phyloP scores from a whole-genome alignment of 202 grass and related monocot species.

The Alloteropsis angusta region DNA sequence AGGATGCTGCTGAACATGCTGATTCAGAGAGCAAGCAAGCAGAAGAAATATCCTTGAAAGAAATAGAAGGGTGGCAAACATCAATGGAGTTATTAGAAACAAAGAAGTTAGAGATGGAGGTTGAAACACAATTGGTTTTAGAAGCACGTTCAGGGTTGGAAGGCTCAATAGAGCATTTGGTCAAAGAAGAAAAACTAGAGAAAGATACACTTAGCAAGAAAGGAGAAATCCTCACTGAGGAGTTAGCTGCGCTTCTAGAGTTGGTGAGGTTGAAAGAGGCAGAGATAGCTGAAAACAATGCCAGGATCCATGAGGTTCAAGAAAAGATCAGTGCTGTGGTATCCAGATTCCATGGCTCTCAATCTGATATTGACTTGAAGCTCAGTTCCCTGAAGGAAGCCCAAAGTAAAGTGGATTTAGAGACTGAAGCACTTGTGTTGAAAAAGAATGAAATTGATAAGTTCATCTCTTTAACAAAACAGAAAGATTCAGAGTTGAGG shows the following conservation, averaged over 20 bases:
- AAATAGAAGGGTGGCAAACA: slow-evolving; percentile 78
- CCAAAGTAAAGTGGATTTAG: slow-evolving; percentile 46
- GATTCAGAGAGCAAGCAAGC: slow-evolving; percentile 47
- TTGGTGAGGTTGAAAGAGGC: slow-evolving; percentile 78
- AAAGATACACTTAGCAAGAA: slow-evolving; percentile 55
- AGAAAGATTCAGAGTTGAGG: slow-evolving; percentile 44
- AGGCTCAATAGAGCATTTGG: slow-evolving; percentile 65
- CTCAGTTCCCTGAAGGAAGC: slow-evolving; percentile 46
- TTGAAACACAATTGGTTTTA: slow-evolving; percentile 72
- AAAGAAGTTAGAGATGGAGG: slow-evolving; percentile 67
- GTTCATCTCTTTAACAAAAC: slow-evolving; percentile 42
- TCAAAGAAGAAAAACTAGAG: slow-evolving; percentile 65
- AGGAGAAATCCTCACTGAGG: slow-evolving; percentile 53
- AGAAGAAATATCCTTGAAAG: slow-evolving; percentile 49
- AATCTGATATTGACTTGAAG: slow-evolving; percentile 64
- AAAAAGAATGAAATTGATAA: slow-evolving; percentile 73
- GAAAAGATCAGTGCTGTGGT: slow-evolving; percentile 48
- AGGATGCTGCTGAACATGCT: slow-evolving; percentile 73
- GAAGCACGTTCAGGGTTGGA: slow-evolving; percentile 56
- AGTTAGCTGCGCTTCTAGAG: slow-evolving; percentile 63
- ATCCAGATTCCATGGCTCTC: slow-evolving; percentile 59
- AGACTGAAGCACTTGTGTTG: slow-evolving; percentile 42
- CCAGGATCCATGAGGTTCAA: slow-evolving; percentile 63
- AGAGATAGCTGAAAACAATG: slow-evolving; percentile 86
- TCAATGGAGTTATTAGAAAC: slow-evolving; percentile 74